phyloP scores from a whole-genome alignment of 2,329 filamentous ascomycete species.

The Knufia petricola region DNA sequence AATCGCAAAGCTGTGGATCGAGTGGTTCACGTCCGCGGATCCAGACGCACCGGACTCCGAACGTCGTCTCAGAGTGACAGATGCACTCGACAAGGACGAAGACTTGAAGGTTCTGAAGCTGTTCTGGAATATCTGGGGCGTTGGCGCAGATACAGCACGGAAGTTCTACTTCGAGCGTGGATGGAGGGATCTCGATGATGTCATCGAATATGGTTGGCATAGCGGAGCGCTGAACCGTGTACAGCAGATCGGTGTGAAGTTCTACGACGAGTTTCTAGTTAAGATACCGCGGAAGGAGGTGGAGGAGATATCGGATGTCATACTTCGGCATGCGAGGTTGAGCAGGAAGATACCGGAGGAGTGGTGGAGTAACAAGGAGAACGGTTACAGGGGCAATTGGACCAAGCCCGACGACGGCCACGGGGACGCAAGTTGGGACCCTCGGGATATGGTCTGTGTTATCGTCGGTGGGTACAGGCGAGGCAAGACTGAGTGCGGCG shows the following conservation, averaged over 20 bases:
- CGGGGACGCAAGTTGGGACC: slow-evolving; percentile 26
- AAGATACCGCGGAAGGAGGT: slow-evolving; percentile 67
- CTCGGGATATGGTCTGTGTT: slow-evolving; percentile 43
- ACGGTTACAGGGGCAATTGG: slow-evolving; percentile 1
- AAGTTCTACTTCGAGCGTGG: slow-evolving; percentile 68
- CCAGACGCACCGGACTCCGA: slow-evolving; percentile 28
- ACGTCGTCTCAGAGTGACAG: slow-evolving; percentile 53
- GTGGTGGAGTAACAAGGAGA: slow-evolving; percentile 5
- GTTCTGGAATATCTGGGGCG: slow-evolving; percentile 89
- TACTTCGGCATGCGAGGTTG: slow-evolving; percentile 53
- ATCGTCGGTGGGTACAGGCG: slow-evolving; percentile 76
- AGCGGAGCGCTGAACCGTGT: slow-evolving; percentile 53
- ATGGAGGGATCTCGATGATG: slow-evolving; percentile 77
- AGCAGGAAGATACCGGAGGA: slow-evolving; percentile 9
- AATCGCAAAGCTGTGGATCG: slow-evolving; percentile 65
- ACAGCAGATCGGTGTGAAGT: slow-evolving; percentile 91
- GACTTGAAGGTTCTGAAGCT: slow-evolving; percentile 54
- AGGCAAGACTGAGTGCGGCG: slow-evolving; percentile 62
- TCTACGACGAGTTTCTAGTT: slow-evolving; percentile 71
- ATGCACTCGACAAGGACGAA: slow-evolving; percentile 54
- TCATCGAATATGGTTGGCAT: slow-evolving; percentile 74
- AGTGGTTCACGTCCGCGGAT: slow-evolving; percentile 51
- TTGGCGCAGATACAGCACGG: slow-evolving; percentile 68
- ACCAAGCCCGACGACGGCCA: slow-evolving; percentile 19
- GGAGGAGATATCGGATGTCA: slow-evolving; percentile 53